These are phyloP conservation scores for Ascocoryne sarcoides DNA, from an alignment of 2,329 filamentous ascomycete species.

Conservation along the genomic window DNA sequence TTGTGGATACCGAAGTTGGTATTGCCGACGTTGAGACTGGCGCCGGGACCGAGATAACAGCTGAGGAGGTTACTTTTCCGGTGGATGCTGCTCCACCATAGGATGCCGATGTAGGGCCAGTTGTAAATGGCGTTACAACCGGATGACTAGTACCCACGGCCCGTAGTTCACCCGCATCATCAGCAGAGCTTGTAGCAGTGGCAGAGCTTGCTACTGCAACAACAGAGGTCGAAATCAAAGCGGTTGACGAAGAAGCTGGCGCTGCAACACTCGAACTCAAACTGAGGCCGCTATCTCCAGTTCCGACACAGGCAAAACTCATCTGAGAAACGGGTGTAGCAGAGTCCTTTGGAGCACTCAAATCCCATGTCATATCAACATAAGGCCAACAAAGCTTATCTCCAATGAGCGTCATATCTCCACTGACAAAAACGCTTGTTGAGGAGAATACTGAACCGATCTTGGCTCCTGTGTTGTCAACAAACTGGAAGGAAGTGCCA, in stretches of 20 bases:
- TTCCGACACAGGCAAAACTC: slow-evolving; percentile 41
- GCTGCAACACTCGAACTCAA: background rate
- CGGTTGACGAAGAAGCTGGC: background rate
- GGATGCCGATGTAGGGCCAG: too few species aligned
- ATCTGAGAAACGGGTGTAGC: slow-evolving; percentile 34
- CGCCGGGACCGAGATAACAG: too few species aligned
- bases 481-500: slow-evolving; percentile 51
- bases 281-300: background rate
- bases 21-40: too few species aligned
- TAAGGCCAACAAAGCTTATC: slow-evolving; percentile 53
- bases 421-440: slow-evolving; percentile 48
- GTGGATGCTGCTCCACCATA: too few species aligned
- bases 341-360: slow-evolving; percentile 28
- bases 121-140: too few species aligned
- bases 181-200: background rate
- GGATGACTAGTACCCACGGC: too few species aligned
- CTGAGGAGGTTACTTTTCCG: too few species aligned
- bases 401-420: slow-evolving; percentile 52
- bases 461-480: slow-evolving; percentile 41
- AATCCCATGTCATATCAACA: slow-evolving; percentile 45
- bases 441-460: slow-evolving; percentile 41
- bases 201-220: background rate
- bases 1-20: too few species aligned
- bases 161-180: too few species aligned
- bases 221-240: slow-evolving; percentile 1